Evolutionary conservation across 495 filamentous ascomycete genomes (phyloP), one percentile per base, ranked within the genome.

Genomic region (Umbilicaria muhlenbergii): DNA sequence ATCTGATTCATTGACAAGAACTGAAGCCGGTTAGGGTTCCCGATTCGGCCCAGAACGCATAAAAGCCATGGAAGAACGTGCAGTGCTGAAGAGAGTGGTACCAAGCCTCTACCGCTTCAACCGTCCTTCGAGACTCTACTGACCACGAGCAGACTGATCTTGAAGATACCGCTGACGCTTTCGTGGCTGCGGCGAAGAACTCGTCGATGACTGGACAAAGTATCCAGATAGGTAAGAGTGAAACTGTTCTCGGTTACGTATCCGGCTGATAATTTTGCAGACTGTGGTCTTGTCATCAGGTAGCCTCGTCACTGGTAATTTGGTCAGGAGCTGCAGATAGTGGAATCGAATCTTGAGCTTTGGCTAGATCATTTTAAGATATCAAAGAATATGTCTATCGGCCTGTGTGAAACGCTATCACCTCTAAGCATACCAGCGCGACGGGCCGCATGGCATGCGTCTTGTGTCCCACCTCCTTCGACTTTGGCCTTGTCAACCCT

Each of bases 201-300:
- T 47, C 58, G 16, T 74, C 72, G 11, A 71, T 77, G 70, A 78
- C 72, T 3, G 73, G 74, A 18, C 69, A 71, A 46, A 53, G 64
- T 15, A 53, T 78, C 16, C 62, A 65, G 44, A 56, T 78, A 44
- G 74, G 73, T 77, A 54, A 47, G 67, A 6, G 24, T 28, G 5
- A 5, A 28, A 6, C 8, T 28, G 24, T 28, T 10, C 24, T 6
- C 24, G 3, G 24, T 28, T 28, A 28, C 24, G 24, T 8, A 7
- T 3, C 24, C 13, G 32, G 21, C 46, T 50, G 41, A 55, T 48
- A 21, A 28, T 46, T 52, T 14, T 42, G 12, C 41, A 66, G 63
- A 65, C 52, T 60, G 57, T n/a, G 63, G 63, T 4, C 60, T 64
- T 41, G 50, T 46, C 3, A 54, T 62, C 1, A 52, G 39, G 42